phyloP scores from a whole-genome alignment of 352 stramenopile genomes.

The Pythium oligandrum region DNA sequence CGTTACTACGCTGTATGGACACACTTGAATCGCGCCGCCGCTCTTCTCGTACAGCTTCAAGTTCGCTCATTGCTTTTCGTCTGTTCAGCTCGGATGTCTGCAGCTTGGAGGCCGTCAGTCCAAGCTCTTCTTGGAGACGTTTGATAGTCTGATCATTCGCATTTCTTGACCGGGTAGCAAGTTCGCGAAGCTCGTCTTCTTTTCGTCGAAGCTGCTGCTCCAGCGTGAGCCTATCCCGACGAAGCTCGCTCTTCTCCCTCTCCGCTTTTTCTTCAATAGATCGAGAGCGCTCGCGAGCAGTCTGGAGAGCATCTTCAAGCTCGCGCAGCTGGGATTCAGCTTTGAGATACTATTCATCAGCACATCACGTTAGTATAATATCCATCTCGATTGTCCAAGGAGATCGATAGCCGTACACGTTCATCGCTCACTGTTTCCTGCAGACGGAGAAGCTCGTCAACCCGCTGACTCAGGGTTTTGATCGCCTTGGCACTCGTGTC shows the following conservation, averaged over 20 bases:
- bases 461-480: no score
- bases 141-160: no score
- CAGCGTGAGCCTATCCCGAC: conserved; percentile 5
- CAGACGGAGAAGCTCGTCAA: no score
- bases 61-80: conserved; percentile 1
- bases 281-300: conserved; percentile 6
- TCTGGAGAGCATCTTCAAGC: conserved; percentile 2
- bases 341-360: neutral
- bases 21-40: neutral
- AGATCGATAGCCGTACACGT: no score
- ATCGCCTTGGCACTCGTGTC: no score
- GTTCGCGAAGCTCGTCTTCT: conserved; percentile 11
- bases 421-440: no score
- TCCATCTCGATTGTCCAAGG: no score
- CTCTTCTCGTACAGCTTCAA: neutral
- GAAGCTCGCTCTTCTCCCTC: conserved; percentile 9
- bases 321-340: neutral
- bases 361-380: no score
- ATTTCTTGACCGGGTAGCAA: no score
- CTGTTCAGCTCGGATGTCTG: conserved; percentile 4
- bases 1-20: neutral
- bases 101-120: neutral
- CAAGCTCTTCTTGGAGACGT: no score
- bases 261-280: conserved; percentile 1
- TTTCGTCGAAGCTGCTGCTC: conserved; percentile 4